phyloP scores from a whole-genome alignment of 208 protist species.

The Acanthamoeba quina region DNA sequence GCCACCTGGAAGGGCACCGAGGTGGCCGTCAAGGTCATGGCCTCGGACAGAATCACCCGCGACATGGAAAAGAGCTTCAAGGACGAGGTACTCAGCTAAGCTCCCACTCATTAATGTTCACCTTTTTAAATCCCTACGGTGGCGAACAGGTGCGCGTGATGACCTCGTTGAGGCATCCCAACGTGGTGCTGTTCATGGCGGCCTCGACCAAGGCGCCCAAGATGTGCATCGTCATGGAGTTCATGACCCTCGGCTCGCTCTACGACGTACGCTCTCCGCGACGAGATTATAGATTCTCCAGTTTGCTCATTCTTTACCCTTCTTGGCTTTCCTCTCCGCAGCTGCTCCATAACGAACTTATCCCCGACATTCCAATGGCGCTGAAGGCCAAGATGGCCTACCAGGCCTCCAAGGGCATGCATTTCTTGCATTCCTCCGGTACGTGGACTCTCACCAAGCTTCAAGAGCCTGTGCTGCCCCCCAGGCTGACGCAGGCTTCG shows the following conservation, averaged over 20 bases:
- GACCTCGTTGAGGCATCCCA: slow-evolving; percentile 79
- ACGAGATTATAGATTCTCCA: too few relatives aligned
- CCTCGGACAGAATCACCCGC: neutral
- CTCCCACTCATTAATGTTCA: too few relatives aligned
- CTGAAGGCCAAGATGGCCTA: slow-evolving; percentile 35
- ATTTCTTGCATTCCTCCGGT: slow-evolving; percentile 1
- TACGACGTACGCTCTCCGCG: neutral
- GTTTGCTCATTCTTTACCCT: too few relatives aligned
- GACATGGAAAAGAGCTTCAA: slow-evolving; percentile 65
- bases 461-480: too few relatives aligned
- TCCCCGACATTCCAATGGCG: slow-evolving; percentile 3
- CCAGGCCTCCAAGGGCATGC: slow-evolving; percentile 65
- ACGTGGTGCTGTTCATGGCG: slow-evolving; percentile 84
- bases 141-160: slow-evolving; percentile 78
- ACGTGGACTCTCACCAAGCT: neutral
- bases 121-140: neutral
- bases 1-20: slow-evolving; percentile 68
- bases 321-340: neutral
- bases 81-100: slow-evolving; percentile 6
- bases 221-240: slow-evolving; percentile 71
- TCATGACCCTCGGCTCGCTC: slow-evolving; percentile 12
- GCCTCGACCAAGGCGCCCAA: slow-evolving; percentile 61
- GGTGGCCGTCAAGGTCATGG: slow-evolving; percentile 64
- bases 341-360: slow-evolving; percentile 50
- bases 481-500: neutral